Evolutionary conservation across 441 rosid species (phyloP), one percentile per base, ranked within the genome.

Genomic region (Bruguiera hainesii): DNA sequence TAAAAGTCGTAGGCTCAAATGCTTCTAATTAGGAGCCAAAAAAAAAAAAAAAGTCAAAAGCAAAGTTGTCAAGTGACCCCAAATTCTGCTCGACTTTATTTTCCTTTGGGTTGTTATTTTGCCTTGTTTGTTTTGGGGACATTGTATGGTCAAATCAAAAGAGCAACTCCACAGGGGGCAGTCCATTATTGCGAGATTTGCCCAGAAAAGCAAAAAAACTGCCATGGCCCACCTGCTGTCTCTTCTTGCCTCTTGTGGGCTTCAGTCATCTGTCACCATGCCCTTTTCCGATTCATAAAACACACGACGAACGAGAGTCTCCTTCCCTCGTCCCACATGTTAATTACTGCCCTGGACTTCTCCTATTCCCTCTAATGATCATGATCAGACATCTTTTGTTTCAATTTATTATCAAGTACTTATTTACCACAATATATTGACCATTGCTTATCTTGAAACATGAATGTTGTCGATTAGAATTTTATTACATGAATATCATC

Each of bases 191-290:
- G 87, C 57, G 60, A 63, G 65, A 71, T 67, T 70, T 65, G 20
- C 37, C 35, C 1, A 68, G 56, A 52, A 52, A 52, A 52, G 20
- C 26, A 51, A 25, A 52, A 73, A 69, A 76, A 72, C 59, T 73
- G 74, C 79, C 73, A 55, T 81, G 87, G 64, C 85, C 89, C 86
- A 76, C 88, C 60, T 69, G 75, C 78, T 80, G 64, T 84, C 81
- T 75, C 79, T 76, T 66, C 75, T 64, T 65, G 71, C 76, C 79
- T 74, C 76, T 56, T 76, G 82, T 76, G 81, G 84, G 84, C 83
- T 75, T 83, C 82, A 83, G 80, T 83, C 83, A 69, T 76, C 79
- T 75, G 81, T 79, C 79, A 71, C 56, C 81, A 61, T 58, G 81
- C 66, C 80, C 65, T 79, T 75, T 80, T 80, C 83, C 64, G 65